These are phyloP conservation scores for Salix koriyanagi DNA, from an alignment of 345 rosid species.

Conservation along the genomic window DNA sequence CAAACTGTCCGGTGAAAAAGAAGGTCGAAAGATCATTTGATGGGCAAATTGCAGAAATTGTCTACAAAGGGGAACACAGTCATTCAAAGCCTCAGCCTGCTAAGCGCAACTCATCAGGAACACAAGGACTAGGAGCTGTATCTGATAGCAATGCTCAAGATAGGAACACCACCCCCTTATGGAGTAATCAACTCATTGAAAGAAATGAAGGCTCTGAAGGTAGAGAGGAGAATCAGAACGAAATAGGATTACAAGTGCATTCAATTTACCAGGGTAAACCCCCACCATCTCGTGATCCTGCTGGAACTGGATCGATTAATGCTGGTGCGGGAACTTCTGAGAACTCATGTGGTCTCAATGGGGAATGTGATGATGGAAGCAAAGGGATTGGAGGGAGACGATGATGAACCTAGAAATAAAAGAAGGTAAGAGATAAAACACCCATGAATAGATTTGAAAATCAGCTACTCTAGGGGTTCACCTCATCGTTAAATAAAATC, in stretches of 20 bases:
- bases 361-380: constrained; percentile 64
- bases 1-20: constrained; percentile 85
- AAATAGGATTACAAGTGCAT: constrained; percentile 21
- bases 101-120: constrained; percentile 45
- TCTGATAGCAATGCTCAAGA: constrained; percentile 45
- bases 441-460: neutral
- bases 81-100: constrained; percentile 79
- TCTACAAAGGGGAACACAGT: constrained; percentile 90
- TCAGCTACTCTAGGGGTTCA: neutral
- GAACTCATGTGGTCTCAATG: constrained; percentile 54
- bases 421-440: constrained; percentile 49
- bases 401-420: constrained; percentile 60
- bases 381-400: constrained; percentile 49
- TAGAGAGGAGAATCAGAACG: constrained; percentile 42
- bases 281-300: constrained; percentile 28
- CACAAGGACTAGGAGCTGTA: constrained; percentile 39
- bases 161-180: constrained; percentile 10
- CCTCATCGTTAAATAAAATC: neutral
- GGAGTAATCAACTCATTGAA: constrained; percentile 37
- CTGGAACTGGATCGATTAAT: constrained; percentile 19
- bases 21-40: constrained; percentile 87
- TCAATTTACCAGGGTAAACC: constrained; percentile 28
- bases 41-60: constrained; percentile 88
- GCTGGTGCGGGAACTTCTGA: constrained; percentile 47
- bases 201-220: constrained; percentile 43